Conservation (phyloP, 331 rosid genomes). For the Stylosanthes scabra region DNA sequence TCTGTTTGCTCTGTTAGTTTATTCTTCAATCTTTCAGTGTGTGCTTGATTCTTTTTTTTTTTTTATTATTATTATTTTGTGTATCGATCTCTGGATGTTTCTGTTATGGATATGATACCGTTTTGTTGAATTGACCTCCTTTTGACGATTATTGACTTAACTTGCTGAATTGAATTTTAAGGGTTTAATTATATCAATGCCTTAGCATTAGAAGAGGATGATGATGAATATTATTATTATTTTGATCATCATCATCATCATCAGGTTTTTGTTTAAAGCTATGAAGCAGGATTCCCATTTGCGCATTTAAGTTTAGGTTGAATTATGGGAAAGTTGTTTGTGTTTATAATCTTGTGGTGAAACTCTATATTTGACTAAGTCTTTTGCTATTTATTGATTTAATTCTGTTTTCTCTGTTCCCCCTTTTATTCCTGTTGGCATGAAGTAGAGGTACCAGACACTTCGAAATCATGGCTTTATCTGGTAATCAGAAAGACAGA, state of each 20-base stretch:
- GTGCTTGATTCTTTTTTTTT: slow-evolving; percentile 36
- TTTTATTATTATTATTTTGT: background rate
- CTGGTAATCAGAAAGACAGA: slow-evolving; percentile 57
- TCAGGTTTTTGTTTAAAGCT: slow-evolving; percentile 41
- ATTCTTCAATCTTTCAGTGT: slow-evolving; percentile 19
- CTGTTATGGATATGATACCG: slow-evolving; percentile 40
- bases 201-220: background rate
- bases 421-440: background rate
- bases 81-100: slow-evolving; percentile 47
- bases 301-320: slow-evolving; percentile 29
- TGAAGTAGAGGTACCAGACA: slow-evolving; percentile 33
- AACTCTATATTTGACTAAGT: background rate
- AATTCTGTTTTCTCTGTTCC: too few relatives aligned
- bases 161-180: slow-evolving; percentile 41
- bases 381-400: too few relatives aligned
- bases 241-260: slow-evolving; percentile 6
- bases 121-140: slow-evolving; percentile 41
- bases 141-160: slow-evolving; percentile 42
- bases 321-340: slow-evolving; percentile 29
- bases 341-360: slow-evolving; percentile 30
- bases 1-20: slow-evolving; percentile 10
- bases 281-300: slow-evolving; percentile 36
- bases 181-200: slow-evolving; percentile 25
- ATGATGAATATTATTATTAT: background rate
- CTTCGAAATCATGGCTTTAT: slow-evolving; percentile 65